Base-by-base conservation (phyloP, 2,329 filamentous ascomycete species). In the Aspergillus flavus region DNA sequence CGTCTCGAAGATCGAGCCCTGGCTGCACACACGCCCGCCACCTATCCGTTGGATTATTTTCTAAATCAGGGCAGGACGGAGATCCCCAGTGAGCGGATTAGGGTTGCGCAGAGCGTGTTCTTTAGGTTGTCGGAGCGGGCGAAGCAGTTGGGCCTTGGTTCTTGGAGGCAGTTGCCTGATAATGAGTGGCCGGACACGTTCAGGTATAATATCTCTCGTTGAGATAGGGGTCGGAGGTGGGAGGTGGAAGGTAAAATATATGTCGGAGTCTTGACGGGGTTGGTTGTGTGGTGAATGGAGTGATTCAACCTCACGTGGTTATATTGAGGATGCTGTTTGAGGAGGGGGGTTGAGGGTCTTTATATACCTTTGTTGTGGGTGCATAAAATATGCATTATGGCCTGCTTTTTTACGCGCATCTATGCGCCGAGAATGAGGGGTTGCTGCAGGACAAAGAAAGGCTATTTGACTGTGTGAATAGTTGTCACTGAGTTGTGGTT, bases 81-180 rank as follows among this genome's bases (percentile, higher is more conserved):
- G 55, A 32, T 53, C 2, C 67, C 69, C 7, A 63, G 67, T 19
- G 21, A 21, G 19, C 65, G 71, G 19, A 53, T 71, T 4, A 28
- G 26, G 5, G 56, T 55, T 2, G 57, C 68, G 1, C 58, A 71
- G 16, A 58, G 64, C 11, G 48, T 71, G 10, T 68, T 69, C 23
- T 65, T 64, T 32, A 30, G 62, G 23, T 46, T 73, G 30, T 64
- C 66, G 7, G 63, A 67, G 9, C 61, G 54, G 23, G 70, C 68
- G 4, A 43, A 41, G 0, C 39, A 60, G 6, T 41, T 61, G 34
- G 59, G 59, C 0, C 21, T 68, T 16, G 16, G 53, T 2, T 58
- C 65, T 41, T 73, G 72, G 72, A 64, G 64, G 56, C 16, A 61
- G 23, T 62, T 73, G 30, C 68, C 69, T 10, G 50, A 23, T 4